These are phyloP conservation scores for Alternaria ethzedia DNA, from an alignment of 2,329 filamentous ascomycete species.

Conservation along the genomic window DNA sequence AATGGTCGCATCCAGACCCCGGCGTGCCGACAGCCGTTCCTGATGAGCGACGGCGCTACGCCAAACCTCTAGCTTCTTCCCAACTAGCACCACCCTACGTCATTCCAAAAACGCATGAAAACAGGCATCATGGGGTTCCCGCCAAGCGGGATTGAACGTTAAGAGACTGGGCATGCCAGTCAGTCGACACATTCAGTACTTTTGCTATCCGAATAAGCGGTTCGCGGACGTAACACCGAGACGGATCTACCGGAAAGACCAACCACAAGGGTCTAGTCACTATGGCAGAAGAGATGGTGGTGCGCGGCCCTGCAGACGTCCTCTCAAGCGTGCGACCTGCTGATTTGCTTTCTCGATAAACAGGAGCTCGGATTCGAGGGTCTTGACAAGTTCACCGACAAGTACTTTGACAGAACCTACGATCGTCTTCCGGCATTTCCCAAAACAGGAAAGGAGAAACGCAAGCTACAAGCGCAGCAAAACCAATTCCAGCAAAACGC, in stretches of 20 bases:
- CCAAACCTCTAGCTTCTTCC: conserved; percentile 4
- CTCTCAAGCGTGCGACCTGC: neutral
- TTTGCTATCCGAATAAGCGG: conserved; percentile 1
- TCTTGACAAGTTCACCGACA: conserved; percentile 36
- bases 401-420: conserved; percentile 39
- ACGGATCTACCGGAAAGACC: conserved; percentile 25
- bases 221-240: conserved; percentile 2
- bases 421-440: conserved; percentile 23
- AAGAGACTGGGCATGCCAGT: conserved; percentile 3
- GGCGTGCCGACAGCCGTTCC: conserved; percentile 12
- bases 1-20: conserved; percentile 4
- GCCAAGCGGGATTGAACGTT: neutral
- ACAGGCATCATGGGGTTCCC: conserved; percentile 5
- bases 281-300: conserved; percentile 37
- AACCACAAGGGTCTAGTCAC: conserved; percentile 8
- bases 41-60: neutral
- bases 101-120: conserved; percentile 4
- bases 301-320: conserved; percentile 17
- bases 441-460: conserved; percentile 11
- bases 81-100: conserved; percentile 7
- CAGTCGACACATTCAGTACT: neutral
- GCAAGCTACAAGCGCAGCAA: conserved; percentile 14
- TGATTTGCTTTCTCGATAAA: conserved; percentile 13
- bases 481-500: neutral
- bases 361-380: conserved; percentile 47